Percentiles rank a stretch among this genome's conserved stretches.
phyloP scores from a whole-genome alignment of 768 basidiomycete genomes.

The Leccinellum luteum region DNA sequence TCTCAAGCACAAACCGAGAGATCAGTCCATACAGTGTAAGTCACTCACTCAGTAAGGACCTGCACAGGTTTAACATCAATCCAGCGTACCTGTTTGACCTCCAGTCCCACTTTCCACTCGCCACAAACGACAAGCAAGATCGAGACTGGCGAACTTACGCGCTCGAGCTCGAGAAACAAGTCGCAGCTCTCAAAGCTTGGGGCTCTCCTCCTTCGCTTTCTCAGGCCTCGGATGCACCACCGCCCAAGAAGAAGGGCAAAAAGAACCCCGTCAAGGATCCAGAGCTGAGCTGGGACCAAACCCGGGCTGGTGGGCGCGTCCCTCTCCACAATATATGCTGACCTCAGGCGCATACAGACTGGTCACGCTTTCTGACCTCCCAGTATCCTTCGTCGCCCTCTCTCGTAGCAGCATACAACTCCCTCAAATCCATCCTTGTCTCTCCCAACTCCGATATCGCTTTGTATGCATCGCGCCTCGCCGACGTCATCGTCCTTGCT shows the following conservation, averaged over 20 bases:
- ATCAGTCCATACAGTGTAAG: conserved; percentile 24
- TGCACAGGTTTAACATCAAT: background rate
- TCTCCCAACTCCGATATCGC: conserved; percentile 1
- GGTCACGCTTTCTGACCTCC: conserved; percentile 20
- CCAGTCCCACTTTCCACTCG: conserved; percentile 22
- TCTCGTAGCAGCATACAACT: conserved; percentile 19
- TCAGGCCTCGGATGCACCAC: conserved; percentile 11
- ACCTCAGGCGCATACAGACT: conserved; percentile 10
- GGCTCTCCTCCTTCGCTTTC: background rate
- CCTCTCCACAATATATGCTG: background rate
- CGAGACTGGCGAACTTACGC: conserved; percentile 28
- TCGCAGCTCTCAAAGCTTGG: conserved; percentile 20
- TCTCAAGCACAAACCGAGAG: conserved; percentile 27
- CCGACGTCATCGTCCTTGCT: conserved; percentile 19
- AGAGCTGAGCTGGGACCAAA: conserved; percentile 24
- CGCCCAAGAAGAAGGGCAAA: conserved; percentile 28
- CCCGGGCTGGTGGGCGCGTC: conserved; percentile 12
- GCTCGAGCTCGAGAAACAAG: conserved; percentile 27
- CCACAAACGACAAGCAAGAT: background rate
- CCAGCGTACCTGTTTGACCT: conserved; percentile 30
- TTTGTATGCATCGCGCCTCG: conserved; percentile 11
- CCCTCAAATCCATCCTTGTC: conserved; percentile 21
- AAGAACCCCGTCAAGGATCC: conserved; percentile 16
- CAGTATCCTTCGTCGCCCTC: conserved; percentile 24
- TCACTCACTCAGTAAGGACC: background rate